Base-by-base conservation (phyloP, 257 asterid genomes). In the Plectranthus barbatus region DNA sequence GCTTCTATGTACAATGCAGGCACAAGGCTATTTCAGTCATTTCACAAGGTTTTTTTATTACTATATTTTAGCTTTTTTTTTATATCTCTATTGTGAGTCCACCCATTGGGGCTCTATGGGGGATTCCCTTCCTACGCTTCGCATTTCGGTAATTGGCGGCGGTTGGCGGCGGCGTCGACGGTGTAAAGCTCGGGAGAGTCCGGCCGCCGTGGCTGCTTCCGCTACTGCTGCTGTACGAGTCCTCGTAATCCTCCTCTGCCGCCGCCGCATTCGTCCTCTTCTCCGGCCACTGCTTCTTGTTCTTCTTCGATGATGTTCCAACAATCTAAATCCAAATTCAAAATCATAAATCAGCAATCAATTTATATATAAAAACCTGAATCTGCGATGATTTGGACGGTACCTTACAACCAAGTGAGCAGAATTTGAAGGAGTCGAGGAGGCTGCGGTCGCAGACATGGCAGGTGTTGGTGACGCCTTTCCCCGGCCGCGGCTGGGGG, bases 351-450 rank as follows among this genome's bases (percentile, higher is more conserved):
- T 26, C 31, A 1, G 31, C 31, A 26, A 26, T 26, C n/a, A 26
- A 26, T 26, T 26, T 5, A 26, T 26, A 26, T 1, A 26, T 26
- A 5, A 26, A 26, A 26, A 26, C 2, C 31, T 26, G 3, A 31
- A 31, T 31, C 6, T 31, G 6, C 36, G 7, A 31, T 4, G 36
- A 31, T 31, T 31, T 31, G 36, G 0, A 1, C 2, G 13, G 44
- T 37, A 90, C 97, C 95, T 90, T 90, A 77, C 97, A 90, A 5
- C 97, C 97, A 37, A 90, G 94, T 13, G 97, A 90, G 73, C 97
- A 90, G 82, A 84, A 90, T 54, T 76, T 60, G 83, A 87, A 90
- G 63, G 92, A 80, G 47, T 87, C 97, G 51, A 87, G 92, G 9
- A 90, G 95, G 79, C 90, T 85, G 31, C 97, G 80, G 44, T 85